Evolutionary conservation across 1,284 basidiomycete species (phyloP), one percentile per base, ranked within the genome.

Genomic region (Phellinidium pouzarii): DNA sequence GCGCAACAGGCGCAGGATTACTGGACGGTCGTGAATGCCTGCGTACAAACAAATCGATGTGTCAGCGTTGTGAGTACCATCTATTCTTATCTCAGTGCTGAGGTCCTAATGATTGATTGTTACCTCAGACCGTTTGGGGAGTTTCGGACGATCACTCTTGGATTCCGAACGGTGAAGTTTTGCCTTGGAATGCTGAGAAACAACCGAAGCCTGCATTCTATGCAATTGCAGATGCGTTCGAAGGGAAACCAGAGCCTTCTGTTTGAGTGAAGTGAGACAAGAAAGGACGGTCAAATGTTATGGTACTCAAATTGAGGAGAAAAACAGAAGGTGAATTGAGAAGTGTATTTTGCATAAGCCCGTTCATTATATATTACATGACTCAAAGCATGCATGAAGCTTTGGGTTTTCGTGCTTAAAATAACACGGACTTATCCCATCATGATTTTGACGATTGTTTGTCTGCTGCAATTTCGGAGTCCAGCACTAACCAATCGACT

Each of bases 21-120:
- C 53, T 50, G 55, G 52, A 59, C 60, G 8, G 59, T 61, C n/a
- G 58, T 59, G n/a, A 57, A 59, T 36, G 61, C 62, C 9, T 64
- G 62, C 55, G 50, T 60, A 8, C 48, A 56, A 37, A 54, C 57
- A 9, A 36, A 59, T 20, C 53, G 54, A 19, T 64, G 62, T 46
- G 58, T 64, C 27, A 53, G 58, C 27, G 31, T 59, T 47, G 54
- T 56, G 20, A 31, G 50, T 48, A 23, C 20, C 43, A 17, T 44
- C 26, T 11, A 19, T 23, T 12, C 20, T 25, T 29, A 12, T 48
- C 29, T 4, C 17, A 9, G 26, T 37, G n/a, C 17, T 41, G 3
- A 27, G 42, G 2, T 17, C 8, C 34, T 8, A 40, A 23, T 42
- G 34, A 27, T n/a, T 14, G 3, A 12, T 8, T 9, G 23, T 36